These are phyloP conservation scores for Trametes maxima DNA, from an alignment of 768 basidiomycete genomes.

Conservation along the genomic window DNA sequence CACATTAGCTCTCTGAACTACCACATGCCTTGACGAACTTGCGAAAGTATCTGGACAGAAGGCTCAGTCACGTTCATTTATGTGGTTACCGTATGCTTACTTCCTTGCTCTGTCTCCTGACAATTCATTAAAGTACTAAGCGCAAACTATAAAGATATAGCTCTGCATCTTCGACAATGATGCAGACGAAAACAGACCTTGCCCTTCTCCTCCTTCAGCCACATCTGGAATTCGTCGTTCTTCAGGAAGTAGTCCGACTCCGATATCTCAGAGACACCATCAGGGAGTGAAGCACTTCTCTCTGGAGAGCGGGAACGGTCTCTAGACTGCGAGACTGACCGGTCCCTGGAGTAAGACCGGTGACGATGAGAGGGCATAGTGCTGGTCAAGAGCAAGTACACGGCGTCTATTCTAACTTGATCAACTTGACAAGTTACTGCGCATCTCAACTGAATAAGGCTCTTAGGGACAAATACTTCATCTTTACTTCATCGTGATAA, in stretches of 20 bases:
- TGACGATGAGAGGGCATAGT: slow-evolving; percentile 33
- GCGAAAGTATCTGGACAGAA: slow-evolving; percentile 72
- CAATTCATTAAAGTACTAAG: slow-evolving; percentile 84
- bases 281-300: slow-evolving; percentile 49
- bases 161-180: not conserved
- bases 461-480: not conserved
- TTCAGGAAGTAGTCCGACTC: slow-evolving; percentile 91
- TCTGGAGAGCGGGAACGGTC: slow-evolving; percentile 44
- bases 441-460: no score
- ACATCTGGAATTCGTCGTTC: slow-evolving; percentile 81
- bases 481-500: no score
- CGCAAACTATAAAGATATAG: not conserved
- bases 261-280: slow-evolving; percentile 61
- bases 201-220: slow-evolving; percentile 76
- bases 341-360: slow-evolving; percentile 28
- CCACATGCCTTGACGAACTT: slow-evolving; percentile 81
- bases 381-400: not conserved
- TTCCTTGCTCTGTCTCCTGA: slow-evolving; percentile 80
- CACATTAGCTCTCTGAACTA: slow-evolving; percentile 2
- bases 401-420: not conserved
- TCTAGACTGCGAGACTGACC: slow-evolving; percentile 24
- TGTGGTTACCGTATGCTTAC: slow-evolving; percentile 40
- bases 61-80: slow-evolving; percentile 34
- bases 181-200: slow-evolving; percentile 43
- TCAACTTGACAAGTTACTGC: not conserved